phyloP scores from a whole-genome alignment of 2,329 filamentous ascomycete species.

The Colletotrichum sp. region DNA sequence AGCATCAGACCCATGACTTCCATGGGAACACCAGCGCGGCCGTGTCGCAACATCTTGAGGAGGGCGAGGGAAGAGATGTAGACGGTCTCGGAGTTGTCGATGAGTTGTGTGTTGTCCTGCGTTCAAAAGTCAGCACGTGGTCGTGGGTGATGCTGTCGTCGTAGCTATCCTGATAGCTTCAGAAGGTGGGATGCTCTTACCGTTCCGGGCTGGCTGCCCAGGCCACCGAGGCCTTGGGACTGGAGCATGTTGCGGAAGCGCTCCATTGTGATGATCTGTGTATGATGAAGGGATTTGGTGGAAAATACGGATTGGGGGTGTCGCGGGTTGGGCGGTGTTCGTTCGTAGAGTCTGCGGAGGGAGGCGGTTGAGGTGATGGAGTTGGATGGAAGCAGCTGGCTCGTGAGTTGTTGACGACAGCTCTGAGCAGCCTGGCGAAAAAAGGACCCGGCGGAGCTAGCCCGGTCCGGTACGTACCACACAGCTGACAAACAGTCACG shows the following conservation, averaged over 20 bases:
- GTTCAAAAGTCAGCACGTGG: background rate
- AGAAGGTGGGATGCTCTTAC: conserved; percentile 48
- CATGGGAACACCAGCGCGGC: conserved; percentile 97
- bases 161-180: conserved; percentile 3
- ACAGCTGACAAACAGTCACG: conserved; percentile 13
- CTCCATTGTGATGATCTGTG: conserved; percentile 68
- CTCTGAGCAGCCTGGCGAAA: conserved; percentile 35
- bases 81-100: conserved; percentile 99
- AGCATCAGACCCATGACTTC: conserved; percentile 99
- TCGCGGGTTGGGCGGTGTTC: background rate
- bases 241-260: conserved; percentile 89
- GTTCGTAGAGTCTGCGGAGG: background rate
- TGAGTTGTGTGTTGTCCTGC: conserved; percentile 87
- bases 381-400: conserved; percentile 20
- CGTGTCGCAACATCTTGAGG: conserved; percentile 98
- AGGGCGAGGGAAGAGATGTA: conserved; percentile 98
- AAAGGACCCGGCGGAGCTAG: conserved; percentile 21
- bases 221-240: conserved; percentile 72
- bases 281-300: background rate
- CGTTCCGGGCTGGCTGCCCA: conserved; percentile 64
- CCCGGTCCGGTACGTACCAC: conserved; percentile 18
- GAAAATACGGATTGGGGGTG: background rate
- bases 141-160: background rate
- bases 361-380: conserved; percentile 11
- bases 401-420: conserved; percentile 32